A percentile compares a stretch with the other conserved stretches of the same genome.
Evolutionary conservation across 768 basidiomycete species (phyloP).

Genomic region (Clavaria fumosa): DNA sequence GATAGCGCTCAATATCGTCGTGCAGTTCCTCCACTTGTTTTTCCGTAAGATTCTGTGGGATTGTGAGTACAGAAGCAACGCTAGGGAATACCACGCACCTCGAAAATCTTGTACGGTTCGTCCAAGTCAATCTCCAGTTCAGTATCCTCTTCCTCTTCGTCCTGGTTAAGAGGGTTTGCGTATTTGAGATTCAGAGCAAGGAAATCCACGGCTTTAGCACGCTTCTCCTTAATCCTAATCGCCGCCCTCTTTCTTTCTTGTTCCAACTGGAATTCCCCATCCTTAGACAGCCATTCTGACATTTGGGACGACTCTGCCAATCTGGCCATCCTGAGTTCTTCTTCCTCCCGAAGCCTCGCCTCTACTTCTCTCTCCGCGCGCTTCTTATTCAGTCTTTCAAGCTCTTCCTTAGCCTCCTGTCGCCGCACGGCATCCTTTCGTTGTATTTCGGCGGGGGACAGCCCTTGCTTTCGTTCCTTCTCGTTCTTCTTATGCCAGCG

Average conservation of each 20-base stretch:
- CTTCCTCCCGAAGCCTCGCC: conserved; percentile 76
- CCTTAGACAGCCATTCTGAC: conserved; percentile 95
- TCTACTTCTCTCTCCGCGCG: conserved; percentile 91
- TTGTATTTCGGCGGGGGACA: conserved; percentile 65
- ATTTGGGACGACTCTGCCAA: conserved; percentile 92
- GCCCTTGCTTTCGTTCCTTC: conserved; percentile 81
- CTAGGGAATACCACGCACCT: conserved; percentile 35
- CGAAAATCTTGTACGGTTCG: conserved; percentile 95
- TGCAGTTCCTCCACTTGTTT: conserved; percentile 88
- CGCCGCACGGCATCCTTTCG: conserved; percentile 64
- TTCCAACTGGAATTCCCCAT: conserved; percentile 93
- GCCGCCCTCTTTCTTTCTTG: conserved; percentile 84
- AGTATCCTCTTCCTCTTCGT: conserved; percentile 68
- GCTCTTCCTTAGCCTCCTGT: conserved; percentile 88
- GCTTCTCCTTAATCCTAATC: conserved; percentile 88
- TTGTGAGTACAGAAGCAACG: conserved; percentile 4
- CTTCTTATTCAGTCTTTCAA: conserved; percentile 79
- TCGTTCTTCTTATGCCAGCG: conserved; percentile 99
- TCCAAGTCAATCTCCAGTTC: conserved; percentile 96
- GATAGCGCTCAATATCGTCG: conserved; percentile 85
- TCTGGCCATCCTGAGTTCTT: conserved; percentile 77
- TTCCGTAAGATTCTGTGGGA: conserved; percentile 58
- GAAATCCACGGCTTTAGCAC: conserved; percentile 98
- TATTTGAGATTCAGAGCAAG: conserved; percentile 92
- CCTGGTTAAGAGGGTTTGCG: conserved; percentile 52